phyloP scores from a whole-genome alignment of 208 protist genomes.

The Paratrypanosoma confusum region DNA sequence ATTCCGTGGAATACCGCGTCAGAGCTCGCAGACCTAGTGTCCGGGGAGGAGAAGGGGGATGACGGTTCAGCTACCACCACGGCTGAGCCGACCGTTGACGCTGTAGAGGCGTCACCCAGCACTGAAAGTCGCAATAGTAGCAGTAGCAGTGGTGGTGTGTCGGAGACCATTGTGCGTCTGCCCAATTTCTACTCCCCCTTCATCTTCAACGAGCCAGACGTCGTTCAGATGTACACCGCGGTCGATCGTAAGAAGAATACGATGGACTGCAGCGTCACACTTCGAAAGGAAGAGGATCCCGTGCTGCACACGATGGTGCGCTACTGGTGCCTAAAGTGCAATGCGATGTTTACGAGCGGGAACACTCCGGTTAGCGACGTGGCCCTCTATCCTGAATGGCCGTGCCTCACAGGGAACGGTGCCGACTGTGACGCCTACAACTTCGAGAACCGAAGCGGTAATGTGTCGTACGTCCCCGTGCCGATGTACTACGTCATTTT shows the following conservation, averaged over 20 bases:
- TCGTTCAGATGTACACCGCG: constrained; percentile 10
- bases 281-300: constrained; percentile 25
- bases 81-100: too few species aligned
- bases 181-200: constrained; percentile 50
- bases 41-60: too few species aligned
- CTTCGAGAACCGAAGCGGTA: constrained; percentile 22
- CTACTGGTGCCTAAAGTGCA: constrained; percentile 65
- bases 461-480: neutral
- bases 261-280: constrained; percentile 38
- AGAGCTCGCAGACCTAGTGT: constrained; percentile 20
- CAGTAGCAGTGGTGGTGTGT: too few species aligned
- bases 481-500: constrained; percentile 47
- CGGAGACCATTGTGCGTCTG: too few species aligned
- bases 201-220: constrained; percentile 28
- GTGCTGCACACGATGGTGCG: constrained; percentile 18
- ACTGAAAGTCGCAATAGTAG: too few species aligned
- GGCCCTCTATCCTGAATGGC: constrained; percentile 29
- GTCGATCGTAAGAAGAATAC: constrained; percentile 14
- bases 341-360: constrained; percentile 49
- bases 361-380: constrained; percentile 27
- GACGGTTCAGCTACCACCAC: too few species aligned
- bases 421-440: constrained; percentile 21
- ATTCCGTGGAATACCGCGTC: constrained; percentile 20
- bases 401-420: constrained; percentile 25
- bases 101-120: too few species aligned